Conservation (phyloP, 75 land plant species). For the Adiantum capillusveneris region DNA sequence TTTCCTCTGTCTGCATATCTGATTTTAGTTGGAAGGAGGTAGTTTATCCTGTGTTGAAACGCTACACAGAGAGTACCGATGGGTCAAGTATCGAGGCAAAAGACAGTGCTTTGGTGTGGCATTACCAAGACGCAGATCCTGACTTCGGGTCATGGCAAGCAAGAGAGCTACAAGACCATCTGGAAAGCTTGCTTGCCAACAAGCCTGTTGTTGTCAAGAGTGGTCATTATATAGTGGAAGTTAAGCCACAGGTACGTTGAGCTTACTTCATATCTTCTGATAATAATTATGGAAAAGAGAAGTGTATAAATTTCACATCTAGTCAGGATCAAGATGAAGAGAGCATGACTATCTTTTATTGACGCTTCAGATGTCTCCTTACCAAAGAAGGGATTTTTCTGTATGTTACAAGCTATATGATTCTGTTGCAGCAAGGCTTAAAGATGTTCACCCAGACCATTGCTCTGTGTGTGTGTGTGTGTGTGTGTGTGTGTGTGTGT, state of each 20-base stretch:
- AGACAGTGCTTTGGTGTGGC: slow-evolving; percentile 42
- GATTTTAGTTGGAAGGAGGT: slow-evolving; percentile 36
- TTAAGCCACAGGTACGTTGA: slow-evolving; percentile 74
- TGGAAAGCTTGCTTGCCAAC: slow-evolving; percentile 51
- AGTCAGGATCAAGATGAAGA: too few species aligned
- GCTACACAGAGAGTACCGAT: slow-evolving; percentile 46
- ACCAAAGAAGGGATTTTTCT: too few species aligned
- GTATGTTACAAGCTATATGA: too few species aligned
- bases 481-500: too few species aligned
- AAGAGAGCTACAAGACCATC: slow-evolving; percentile 42
- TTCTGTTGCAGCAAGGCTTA: too few species aligned
- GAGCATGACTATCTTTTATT: too few species aligned
- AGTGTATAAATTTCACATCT: too few species aligned
- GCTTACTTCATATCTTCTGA: too few species aligned
- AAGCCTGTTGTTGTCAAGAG: slow-evolving; percentile 61
- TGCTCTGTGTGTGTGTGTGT: too few species aligned
- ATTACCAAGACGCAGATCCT: slow-evolving; percentile 38
- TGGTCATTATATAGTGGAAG: slow-evolving; percentile 45
- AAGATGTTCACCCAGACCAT: too few species aligned
- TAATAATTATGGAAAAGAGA: too few species aligned
- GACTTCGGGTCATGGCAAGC: slow-evolving; percentile 53
- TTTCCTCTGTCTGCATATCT: slow-evolving; percentile 20
- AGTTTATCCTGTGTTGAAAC: slow-evolving; percentile 33
- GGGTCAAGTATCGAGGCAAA: slow-evolving; percentile 34
- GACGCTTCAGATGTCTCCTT: too few species aligned